Evolutionary conservation across 164 flowering plant species (phyloP), one percentile per base, ranked within the genome.

Genomic region (Chimonanthus praecox): DNA sequence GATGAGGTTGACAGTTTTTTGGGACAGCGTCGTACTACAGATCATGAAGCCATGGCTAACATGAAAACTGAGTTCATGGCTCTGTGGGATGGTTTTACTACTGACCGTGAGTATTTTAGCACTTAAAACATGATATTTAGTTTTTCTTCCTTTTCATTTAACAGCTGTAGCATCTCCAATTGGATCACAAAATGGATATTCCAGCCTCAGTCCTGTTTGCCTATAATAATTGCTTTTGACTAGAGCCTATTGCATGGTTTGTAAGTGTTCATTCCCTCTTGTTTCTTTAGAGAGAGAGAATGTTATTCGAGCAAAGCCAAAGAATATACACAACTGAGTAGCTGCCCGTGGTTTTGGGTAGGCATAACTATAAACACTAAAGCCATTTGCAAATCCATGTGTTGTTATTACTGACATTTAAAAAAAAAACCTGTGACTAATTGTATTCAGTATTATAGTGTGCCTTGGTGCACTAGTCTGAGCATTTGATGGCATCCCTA

Each of bases 21-120:
- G 85, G 97, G 98, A 46, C 94, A 91, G 80, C 97, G 98, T 3
- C 89, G 88, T 18, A 77, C 45, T 51, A 77, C 90, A 45, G 98
- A 92, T 69, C 93, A 91, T 77, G 97, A 92, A 81, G 93, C 92
- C 45, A 15, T 91, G 64, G 75, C 88, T 47, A 91, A 87, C 75
- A 91, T 92, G 98, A 92, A 92, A 80, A 92, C 98, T 11, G 98
- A 92, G 83, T 92, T 92, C 76, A 92, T 92, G 98, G 90, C 98
- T 60, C 82, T 92, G 74, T 92, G 98, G 96, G 98, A 92, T 91
- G 98, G 98, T 61, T 92, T 92, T 72, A 92, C 96, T 47, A 91
- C 98, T 16, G 98, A 92, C 73, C 88, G 96, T 92, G 75, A 85
- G 96, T 92, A 21, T 10, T 63, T 66, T 44, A 10, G 43, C 48